phyloP scores from a whole-genome alignment of 768 basidiomycete species.

The Mycena indigotica region DNA sequence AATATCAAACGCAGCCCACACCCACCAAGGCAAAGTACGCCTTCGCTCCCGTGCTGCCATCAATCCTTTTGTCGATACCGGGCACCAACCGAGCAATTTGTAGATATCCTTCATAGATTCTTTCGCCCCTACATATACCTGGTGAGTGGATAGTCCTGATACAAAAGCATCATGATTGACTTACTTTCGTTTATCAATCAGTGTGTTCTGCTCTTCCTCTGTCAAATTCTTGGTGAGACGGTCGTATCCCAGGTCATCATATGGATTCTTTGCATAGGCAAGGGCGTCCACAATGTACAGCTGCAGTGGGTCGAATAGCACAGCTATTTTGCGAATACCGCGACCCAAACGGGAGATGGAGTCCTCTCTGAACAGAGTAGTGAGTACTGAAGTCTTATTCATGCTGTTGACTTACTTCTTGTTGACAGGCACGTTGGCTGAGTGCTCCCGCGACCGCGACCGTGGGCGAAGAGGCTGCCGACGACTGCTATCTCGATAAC shows the following conservation, averaged over 20 bases:
- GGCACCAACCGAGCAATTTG: slow-evolving; percentile 3
- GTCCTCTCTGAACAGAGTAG: not conserved
- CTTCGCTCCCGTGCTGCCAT: not conserved
- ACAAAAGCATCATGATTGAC: not conserved
- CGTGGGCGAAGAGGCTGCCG: not conserved
- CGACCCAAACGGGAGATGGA: not conserved
- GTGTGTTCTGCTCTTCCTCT: not conserved
- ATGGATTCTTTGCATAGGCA: not conserved
- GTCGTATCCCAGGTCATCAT: not conserved
- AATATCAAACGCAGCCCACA: not conserved
- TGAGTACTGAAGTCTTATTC: not conserved
- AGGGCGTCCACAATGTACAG: not conserved
- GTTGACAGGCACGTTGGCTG: not conserved
- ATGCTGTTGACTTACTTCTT: not conserved
- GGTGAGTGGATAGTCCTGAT: not conserved
- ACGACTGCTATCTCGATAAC: not conserved
- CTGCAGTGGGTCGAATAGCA: not conserved
- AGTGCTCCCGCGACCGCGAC: not conserved
- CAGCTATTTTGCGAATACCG: not conserved
- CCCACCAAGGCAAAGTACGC: not conserved
- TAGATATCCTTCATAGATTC: not conserved
- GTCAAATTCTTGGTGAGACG: not conserved
- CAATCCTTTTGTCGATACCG: not conserved
- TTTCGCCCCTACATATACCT: slow-evolving; percentile 12
- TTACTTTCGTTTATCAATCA: slow-evolving; percentile 7